Conservation (phyloP, 2,329 filamentous ascomycete species). For the Epichloe baconii region DNA sequence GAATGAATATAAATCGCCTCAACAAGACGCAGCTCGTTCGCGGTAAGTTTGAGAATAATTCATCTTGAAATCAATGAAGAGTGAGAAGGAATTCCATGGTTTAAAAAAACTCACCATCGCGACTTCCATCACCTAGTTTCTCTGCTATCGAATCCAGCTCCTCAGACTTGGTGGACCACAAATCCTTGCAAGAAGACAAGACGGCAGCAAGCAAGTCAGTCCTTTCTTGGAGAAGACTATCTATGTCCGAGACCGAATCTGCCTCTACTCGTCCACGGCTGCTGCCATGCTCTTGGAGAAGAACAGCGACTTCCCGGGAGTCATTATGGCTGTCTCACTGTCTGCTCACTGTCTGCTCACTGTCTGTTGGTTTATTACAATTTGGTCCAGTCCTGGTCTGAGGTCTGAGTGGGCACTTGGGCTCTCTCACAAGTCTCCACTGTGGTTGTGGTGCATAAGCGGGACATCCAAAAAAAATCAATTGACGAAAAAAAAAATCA, state of each 20-base stretch:
- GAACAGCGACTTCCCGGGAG: constrained; percentile 22
- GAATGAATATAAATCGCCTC: background rate
- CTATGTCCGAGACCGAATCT: constrained; percentile 14
- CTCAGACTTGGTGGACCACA: constrained; percentile 26
- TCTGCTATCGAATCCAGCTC: constrained; percentile 35
- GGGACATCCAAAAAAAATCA: no score
- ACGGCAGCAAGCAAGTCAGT: constrained; percentile 23
- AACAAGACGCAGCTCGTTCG: background rate
- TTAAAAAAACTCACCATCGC: constrained; percentile 33
- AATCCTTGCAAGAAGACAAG: constrained; percentile 24
- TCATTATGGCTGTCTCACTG: constrained; percentile 15
- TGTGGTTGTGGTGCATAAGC: background rate
- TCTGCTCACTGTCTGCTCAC: constrained; percentile 2
- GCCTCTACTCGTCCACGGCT: constrained; percentile 13
- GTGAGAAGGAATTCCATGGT: no score
- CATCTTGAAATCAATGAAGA: no score
- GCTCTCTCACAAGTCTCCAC: background rate
- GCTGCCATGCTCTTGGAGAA: constrained; percentile 23
- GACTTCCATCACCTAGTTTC: constrained; percentile 40
- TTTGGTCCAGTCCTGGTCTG: background rate
- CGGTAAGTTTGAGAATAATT: no score
- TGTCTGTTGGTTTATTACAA: constrained; percentile 1
- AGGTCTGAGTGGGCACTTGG: background rate
- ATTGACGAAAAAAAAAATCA: no score
- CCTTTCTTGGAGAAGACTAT: constrained; percentile 12